phyloP scores from a whole-genome alignment of 176 grass and related monocot genomes.

The Eleusine indica region DNA sequence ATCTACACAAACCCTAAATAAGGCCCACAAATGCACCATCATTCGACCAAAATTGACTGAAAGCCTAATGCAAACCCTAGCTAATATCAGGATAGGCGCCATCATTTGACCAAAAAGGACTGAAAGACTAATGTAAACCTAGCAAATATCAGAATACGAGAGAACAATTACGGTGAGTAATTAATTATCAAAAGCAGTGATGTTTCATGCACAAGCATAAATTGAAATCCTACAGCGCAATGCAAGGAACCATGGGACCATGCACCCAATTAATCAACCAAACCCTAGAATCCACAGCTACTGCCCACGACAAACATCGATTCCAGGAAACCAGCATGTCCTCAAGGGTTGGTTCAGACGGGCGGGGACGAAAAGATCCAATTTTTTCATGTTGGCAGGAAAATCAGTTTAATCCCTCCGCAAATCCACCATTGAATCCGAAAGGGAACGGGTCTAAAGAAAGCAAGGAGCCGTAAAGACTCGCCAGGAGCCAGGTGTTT shows the following conservation, averaged over 20 bases:
- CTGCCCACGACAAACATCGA: neutral
- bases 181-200: neutral
- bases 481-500: neutral
- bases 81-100: neutral
- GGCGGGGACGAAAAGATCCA: neutral
- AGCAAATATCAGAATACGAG: neutral
- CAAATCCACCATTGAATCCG: neutral
- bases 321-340: neutral
- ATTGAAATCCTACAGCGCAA: neutral
- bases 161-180: neutral
- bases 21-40: neutral
- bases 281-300: slow-evolving; percentile 19
- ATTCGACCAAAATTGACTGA: neutral
- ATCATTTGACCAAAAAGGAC: neutral
- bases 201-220: neutral
- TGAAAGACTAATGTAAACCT: neutral
- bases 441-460: neutral
- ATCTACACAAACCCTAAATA: neutral
- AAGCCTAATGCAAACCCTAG: neutral
- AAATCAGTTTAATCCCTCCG: neutral
- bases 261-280: neutral
- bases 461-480: neutral
- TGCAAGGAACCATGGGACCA: neutral
- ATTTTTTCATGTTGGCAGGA: neutral
- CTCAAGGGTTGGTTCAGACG: neutral